Conservation (phyloP, 1,139 yeast species). For the Kodamaea plutei region DNA sequence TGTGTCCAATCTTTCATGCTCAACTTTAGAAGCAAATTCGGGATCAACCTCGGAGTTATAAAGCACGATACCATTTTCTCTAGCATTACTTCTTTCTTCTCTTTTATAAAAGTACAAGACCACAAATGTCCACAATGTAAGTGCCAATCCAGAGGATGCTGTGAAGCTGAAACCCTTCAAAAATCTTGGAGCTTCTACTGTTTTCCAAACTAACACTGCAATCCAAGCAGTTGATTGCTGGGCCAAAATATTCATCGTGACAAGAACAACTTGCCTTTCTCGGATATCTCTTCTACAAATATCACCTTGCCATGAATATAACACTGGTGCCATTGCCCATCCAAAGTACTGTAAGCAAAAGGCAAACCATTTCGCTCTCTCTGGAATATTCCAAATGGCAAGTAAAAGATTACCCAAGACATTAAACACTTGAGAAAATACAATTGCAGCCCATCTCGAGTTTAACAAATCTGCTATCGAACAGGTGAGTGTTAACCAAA, state of each 20-base stretch:
- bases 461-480: slow-evolving; percentile 45
- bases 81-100: slow-evolving; percentile 50
- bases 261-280: slow-evolving; percentile 41
- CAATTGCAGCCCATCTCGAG: slow-evolving; percentile 54
- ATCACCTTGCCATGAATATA: slow-evolving; percentile 44
- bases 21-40: slow-evolving; percentile 11
- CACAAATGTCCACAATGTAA: slow-evolving; percentile 50
- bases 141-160: slow-evolving; percentile 48
- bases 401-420: slow-evolving; percentile 37
- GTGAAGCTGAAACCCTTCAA: slow-evolving; percentile 50
- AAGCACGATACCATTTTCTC: slow-evolving; percentile 34
- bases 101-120: slow-evolving; percentile 56
- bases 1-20: neutral
- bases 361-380: slow-evolving; percentile 47
- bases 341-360: slow-evolving; percentile 44
- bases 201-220: slow-evolving; percentile 37
- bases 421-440: slow-evolving; percentile 48
- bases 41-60: slow-evolving; percentile 15
- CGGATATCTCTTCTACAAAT: slow-evolving; percentile 43
- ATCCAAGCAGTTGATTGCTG: slow-evolving; percentile 44
- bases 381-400: slow-evolving; percentile 46
- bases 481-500: slow-evolving; percentile 41
- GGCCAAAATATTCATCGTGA: slow-evolving; percentile 42
- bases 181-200: slow-evolving; percentile 50
- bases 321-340: slow-evolving; percentile 50